Base-by-base conservation (phyloP, 169 alveolate species). In the Cryptosporidium parvum region DNA sequence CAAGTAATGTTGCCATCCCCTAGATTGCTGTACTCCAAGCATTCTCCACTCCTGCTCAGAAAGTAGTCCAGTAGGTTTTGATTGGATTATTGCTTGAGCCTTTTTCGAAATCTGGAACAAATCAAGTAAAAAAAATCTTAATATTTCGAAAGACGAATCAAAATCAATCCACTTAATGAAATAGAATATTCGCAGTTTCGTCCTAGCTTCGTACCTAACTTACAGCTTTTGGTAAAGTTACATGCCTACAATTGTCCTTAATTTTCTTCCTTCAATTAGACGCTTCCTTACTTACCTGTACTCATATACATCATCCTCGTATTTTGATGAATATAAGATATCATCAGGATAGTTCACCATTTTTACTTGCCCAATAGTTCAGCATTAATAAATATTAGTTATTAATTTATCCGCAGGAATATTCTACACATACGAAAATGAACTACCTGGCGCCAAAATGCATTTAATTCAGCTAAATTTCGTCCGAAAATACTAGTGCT, bases 261-360 rank as follows among this genome's bases (percentile, higher is more conserved):
- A 42, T 86, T 70, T 35, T 59, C 21, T 14, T 23, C 12, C 7
- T 29, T 51, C 53, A 51, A n/a, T 4, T 1, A 0, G 21, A 42
- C 12, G 10, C 48, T 5, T n/a, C 14, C 18, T 3, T 10, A 95
- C 97, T 75, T 94, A 97, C 70, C 97, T 86, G 70, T 96, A 96
- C 85, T 95, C 98, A 93, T 94, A 94, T 52, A 69, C 84, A 29
- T 93, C 97, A 91, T 96, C 98, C 53, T 68, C 71, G 85, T 96
- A 96, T 91, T 96, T 96, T 26, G 95, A 97, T 9, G 96, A 92
- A 87, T 96, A 96, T 92, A 94, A 96, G 58, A 95, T 96, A 59
- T 95, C 97, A 48, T 94, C 95, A 26, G 95, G 95, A 86, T 85
- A 93, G 37, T 91, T 92, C 12, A 91, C 92, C 95, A 92, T 92